These are phyloP conservation scores for Urtica urens DNA, from an alignment of 306 rosid genomes.

Conservation along the genomic window DNA sequence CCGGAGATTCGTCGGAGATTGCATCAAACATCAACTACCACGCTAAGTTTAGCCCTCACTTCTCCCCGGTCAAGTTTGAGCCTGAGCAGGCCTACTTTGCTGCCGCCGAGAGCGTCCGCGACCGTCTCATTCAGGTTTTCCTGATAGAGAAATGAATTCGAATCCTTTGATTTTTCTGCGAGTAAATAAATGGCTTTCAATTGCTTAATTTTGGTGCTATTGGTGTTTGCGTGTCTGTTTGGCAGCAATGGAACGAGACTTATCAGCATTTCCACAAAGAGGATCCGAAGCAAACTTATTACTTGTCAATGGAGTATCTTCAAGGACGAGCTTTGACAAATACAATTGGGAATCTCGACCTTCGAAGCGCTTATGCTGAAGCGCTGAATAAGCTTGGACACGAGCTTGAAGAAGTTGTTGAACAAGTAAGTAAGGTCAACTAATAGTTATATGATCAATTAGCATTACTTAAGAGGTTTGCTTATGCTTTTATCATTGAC, in stretches of 20 bases:
- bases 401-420: slow-evolving; percentile 66
- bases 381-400: slow-evolving; percentile 83
- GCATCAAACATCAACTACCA: slow-evolving; percentile 87
- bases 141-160: neutral
- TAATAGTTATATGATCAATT: no score
- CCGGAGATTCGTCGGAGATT: slow-evolving; percentile 56
- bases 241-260: slow-evolving; percentile 97
- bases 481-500: no score
- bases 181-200: no score
- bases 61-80: slow-evolving; percentile 78
- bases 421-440: slow-evolving; percentile 57
- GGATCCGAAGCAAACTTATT: slow-evolving; percentile 97
- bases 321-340: slow-evolving; percentile 96
- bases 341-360: slow-evolving; percentile 68
- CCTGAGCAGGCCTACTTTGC: slow-evolving; percentile 82
- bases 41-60: slow-evolving; percentile 74
- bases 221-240: slow-evolving; percentile 12
- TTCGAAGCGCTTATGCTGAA: slow-evolving; percentile 66
- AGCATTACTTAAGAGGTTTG: no score
- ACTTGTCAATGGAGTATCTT: slow-evolving; percentile 96
- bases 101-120: slow-evolving; percentile 94
- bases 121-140: slow-evolving; percentile 59
- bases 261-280: slow-evolving; percentile 69
- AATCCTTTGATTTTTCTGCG: no score
- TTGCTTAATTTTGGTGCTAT: slow-evolving; percentile 1